phyloP scores from a whole-genome alignment of 768 basidiomycete genomes.

The Candolleomyces aberdarensis region DNA sequence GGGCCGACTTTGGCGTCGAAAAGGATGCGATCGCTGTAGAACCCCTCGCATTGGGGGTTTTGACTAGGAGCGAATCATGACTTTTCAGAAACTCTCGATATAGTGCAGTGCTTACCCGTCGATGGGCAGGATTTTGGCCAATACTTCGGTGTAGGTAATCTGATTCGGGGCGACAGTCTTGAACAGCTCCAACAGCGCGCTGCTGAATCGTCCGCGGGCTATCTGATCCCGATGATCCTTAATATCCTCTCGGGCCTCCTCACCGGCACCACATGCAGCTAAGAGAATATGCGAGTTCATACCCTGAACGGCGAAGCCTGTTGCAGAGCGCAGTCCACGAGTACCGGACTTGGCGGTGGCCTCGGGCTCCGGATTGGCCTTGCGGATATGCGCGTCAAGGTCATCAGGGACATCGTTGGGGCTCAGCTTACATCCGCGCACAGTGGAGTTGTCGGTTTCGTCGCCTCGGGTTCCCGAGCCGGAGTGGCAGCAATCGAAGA shows the following conservation, averaged over 20 bases:
- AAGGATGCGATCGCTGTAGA: constrained; percentile 1
- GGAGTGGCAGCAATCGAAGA: constrained; percentile 46
- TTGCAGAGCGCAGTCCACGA: not conserved
- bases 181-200: constrained; percentile 23
- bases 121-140: constrained; percentile 27
- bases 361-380: too few relatives aligned
- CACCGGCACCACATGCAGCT: constrained; percentile 41
- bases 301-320: constrained; percentile 18
- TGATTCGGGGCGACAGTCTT: constrained; percentile 17
- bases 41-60: constrained; percentile 16
- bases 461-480: constrained; percentile 28
- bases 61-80: constrained; percentile 7
- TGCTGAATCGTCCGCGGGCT: constrained; percentile 27
- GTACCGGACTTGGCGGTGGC: too few relatives aligned
- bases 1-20: constrained; percentile 7
- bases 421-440: not conserved
- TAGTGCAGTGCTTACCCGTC: constrained; percentile 12
- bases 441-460: not conserved
- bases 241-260: constrained; percentile 16
- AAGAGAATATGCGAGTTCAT: constrained; percentile 37
- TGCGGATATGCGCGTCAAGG: constrained; percentile 23
- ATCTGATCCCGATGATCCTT: not conserved
- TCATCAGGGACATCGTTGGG: constrained; percentile 10
- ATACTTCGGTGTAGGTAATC: constrained; percentile 30
- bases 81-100: not conserved